Evolutionary conservation across 495 filamentous ascomycete genomes (phyloP), one percentile per base, ranked within the genome.

Genomic region (Amniculicola lignicola): DNA sequence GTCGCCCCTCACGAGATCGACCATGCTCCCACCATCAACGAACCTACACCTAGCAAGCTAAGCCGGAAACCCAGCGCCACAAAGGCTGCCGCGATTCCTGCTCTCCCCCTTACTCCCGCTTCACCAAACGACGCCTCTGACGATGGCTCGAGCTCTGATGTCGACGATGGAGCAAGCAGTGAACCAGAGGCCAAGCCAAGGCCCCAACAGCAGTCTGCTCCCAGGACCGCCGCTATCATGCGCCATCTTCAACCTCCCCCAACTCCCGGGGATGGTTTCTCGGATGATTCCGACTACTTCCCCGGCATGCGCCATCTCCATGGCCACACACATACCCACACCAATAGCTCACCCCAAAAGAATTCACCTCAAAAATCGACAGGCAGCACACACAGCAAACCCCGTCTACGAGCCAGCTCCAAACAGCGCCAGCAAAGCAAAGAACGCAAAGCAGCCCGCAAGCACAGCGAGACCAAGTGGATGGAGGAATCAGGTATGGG

Each of bases 401-500:
- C 44, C 7, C 31, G 52, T 24, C 35, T 60, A 0, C 37, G 61
- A 6, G 61, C 56, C 1, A 53, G 23, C 16, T 54, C 53, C 16
- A 59, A 52, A 44, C 51, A 52, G 6, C 25, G 62, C 12, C 57
- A 54, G 29, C 44, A 45, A 33, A 55, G 44, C 23, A 49, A 57
- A 41, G 51, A 55, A 1, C 57, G 54, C n/a, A 61, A 59, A 31
- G 28, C 37, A 6, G 31, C 29, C 38, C 47, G 50, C 43, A 68
- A 39, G 50, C 63, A 41, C 57, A 68, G 38, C 27, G 63, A 69
- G 40, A 60, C 67, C 49, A 57, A 55, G 7, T 72, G 69, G 71
- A 63, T 45, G 40, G 52, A 53, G 10, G 67, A 72, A 57, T 65
- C 59, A 6, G 71, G 71, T 35, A 74, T 74, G 71, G 67, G 68